These are phyloP conservation scores for Xylariaceae sp. DNA, from an alignment of 2,329 filamentous ascomycete genomes.

Conservation along the genomic window DNA sequence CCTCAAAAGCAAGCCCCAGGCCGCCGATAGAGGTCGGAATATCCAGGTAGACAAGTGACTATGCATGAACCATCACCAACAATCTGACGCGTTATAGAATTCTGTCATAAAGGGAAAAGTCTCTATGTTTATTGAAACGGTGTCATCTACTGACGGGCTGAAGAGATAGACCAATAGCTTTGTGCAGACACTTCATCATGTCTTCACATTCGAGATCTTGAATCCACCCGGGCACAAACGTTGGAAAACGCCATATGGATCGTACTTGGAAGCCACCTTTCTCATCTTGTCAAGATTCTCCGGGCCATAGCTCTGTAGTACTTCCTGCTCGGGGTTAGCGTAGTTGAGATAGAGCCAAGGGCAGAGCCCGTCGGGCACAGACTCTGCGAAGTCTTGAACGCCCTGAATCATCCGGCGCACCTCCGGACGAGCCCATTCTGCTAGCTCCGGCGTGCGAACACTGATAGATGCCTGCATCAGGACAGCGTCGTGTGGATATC, in stretches of 20 bases:
- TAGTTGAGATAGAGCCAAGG: constrained; percentile 21
- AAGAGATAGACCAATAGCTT: too few relatives aligned
- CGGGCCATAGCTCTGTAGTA: constrained; percentile 23
- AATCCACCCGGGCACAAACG: constrained; percentile 20
- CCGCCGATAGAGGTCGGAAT: too few relatives aligned
- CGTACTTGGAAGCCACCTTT: constrained; percentile 33
- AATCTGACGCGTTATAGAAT: too few relatives aligned
- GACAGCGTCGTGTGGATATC: not conserved
- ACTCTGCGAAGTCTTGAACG: not conserved
- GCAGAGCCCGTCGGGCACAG: not conserved
- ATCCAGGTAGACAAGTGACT: too few relatives aligned
- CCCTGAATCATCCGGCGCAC: not conserved
- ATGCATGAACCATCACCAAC: too few relatives aligned
- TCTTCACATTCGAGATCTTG: constrained; percentile 14
- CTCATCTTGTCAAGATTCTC: constrained; percentile 24
- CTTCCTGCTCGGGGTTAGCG: constrained; percentile 23
- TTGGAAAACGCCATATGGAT: constrained; percentile 22
- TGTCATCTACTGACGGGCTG: too few relatives aligned
- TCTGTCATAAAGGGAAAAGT: too few relatives aligned
- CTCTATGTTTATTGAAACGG: too few relatives aligned
- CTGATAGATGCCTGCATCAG: not conserved
- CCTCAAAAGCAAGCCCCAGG: too few relatives aligned
- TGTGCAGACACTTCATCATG: not conserved
- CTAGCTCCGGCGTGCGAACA: not conserved
- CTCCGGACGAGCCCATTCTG: not conserved